Evolutionary conservation across 129 eudicot species (phyloP), one percentile per base, ranked within the genome.

Genomic region (Flaveria robusta): DNA sequence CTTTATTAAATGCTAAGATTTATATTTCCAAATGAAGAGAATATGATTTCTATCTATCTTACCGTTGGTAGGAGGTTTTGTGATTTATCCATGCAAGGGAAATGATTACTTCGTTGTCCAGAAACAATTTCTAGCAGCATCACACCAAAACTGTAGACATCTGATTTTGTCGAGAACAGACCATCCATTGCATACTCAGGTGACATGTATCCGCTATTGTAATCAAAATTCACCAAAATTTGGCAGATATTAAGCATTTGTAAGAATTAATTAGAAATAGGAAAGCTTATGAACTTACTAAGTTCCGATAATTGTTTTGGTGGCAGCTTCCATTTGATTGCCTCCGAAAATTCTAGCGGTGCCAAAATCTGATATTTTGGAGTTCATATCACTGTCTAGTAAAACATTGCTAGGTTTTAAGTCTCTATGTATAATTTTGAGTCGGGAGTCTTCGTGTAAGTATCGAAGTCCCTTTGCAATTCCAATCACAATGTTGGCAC

Each of bases 341-440:
- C 68, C 77, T 26, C 81, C 81, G 1, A 85, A 76, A 24, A 84
- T 76, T 59, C 81, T 69, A 43, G 89, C 87, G 24, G 85, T 81
- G 20, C 92, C 92, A 74, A 87, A 87, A 63, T 87, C 89, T 14
- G 89, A 76, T 68, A 85, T 82, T 59, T 85, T 85, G 0, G 89
- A 62, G 64, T 82, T 65, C 89, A 87, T 82, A 4, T 82, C 83
- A 0, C 72, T 46, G 24, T 82, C 92, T 46, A 85, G 20, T 8
- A 82, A 68, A 39, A 87, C 46, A 56, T 85, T 87, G 63, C 85
- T 80, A 0, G 85, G 65, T 51, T 87, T 81, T 66, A 86, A 34
- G 50, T 83, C 87, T 34, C 86, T 41, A 45, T 87, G 91, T 16
- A 87, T 55, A 8, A 87, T 79, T 37, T 70, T 76, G 9, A 84